These are phyloP conservation scores for Clonostachys chloroleuca DNA, from an alignment of 2,329 filamentous ascomycete genomes.

Conservation along the genomic window DNA sequence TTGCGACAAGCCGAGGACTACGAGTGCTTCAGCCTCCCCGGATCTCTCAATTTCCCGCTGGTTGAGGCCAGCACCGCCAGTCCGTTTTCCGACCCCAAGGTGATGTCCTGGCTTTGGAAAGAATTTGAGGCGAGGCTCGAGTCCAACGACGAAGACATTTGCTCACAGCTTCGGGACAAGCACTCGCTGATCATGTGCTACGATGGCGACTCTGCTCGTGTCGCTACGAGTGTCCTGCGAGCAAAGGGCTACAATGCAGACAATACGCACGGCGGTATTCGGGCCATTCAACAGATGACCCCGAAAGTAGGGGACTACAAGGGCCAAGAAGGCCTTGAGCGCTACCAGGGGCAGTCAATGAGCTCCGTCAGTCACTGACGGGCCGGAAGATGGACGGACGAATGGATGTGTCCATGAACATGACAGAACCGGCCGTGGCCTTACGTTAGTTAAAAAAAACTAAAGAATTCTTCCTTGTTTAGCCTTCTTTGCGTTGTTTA, in stretches of 20 bases:
- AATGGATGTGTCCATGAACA: no score
- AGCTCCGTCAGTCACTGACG: background rate
- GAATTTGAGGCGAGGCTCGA: constrained; percentile 38
- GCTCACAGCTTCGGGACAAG: constrained; percentile 16
- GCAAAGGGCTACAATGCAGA: constrained; percentile 42
- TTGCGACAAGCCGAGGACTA: constrained; percentile 37
- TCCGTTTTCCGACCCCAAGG: constrained; percentile 38
- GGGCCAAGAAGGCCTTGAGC: background rate
- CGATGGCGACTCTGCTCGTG: constrained; percentile 46
- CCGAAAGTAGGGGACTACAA: background rate
- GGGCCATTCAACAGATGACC: constrained; percentile 1
- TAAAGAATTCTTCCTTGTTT: no score
- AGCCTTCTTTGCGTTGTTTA: no score
- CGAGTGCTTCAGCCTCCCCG: constrained; percentile 31
- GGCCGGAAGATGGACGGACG: background rate
- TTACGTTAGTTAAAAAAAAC: no score
- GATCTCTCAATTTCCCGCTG: constrained; percentile 38
- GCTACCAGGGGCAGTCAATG: background rate
- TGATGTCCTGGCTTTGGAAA: constrained; percentile 40
- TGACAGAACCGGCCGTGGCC: no score
- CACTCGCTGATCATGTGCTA: constrained; percentile 45
- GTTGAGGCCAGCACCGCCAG: constrained; percentile 24
- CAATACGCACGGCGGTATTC: constrained; percentile 36
- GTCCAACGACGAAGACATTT: constrained; percentile 7
- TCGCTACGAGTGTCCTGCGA: constrained; percentile 48